Conservation (phyloP, 164 flowering plant species). For the Nymphaea colorata region DNA sequence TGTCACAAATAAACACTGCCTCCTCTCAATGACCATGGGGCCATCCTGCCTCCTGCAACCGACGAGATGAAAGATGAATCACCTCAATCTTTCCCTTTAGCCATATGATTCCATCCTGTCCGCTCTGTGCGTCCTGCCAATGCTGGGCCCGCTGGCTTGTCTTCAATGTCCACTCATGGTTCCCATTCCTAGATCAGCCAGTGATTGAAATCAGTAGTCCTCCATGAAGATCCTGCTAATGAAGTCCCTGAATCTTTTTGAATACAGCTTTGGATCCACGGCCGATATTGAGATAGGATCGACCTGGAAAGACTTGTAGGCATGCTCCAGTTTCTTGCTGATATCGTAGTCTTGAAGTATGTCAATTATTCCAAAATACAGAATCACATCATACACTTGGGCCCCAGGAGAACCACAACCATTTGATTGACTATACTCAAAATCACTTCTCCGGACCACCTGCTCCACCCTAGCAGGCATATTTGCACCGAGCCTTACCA, state of each 20-base stretch:
- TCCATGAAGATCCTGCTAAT: constrained; percentile 53
- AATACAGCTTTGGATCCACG: constrained; percentile 81
- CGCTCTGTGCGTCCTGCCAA: neutral
- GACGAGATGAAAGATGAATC: neutral
- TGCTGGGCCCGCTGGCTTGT: neutral
- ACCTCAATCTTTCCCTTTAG: neutral
- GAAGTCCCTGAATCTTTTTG: constrained; percentile 71
- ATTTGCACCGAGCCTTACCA: constrained; percentile 22
- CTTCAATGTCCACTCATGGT: neutral
- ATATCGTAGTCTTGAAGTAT: constrained; percentile 44
- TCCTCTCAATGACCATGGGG: neutral
- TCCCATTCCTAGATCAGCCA: neutral
- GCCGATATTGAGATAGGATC: constrained; percentile 79
- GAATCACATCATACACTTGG: constrained; percentile 12
- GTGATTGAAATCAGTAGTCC: constrained; percentile 30
- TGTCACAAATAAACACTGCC: too few relatives aligned
- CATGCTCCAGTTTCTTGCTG: constrained; percentile 60
- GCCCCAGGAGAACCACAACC: constrained; percentile 10
- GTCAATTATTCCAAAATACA: constrained; percentile 17
- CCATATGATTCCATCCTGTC: neutral
- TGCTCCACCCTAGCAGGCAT: constrained; percentile 34
- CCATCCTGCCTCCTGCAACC: neutral
- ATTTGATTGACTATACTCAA: constrained; percentile 5
- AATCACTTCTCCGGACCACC: constrained; percentile 6
- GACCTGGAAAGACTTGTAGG: constrained; percentile 75